phyloP scores from a whole-genome alignment of 2,329 filamentous ascomycete genomes.

The Diplocarpon rosae region DNA sequence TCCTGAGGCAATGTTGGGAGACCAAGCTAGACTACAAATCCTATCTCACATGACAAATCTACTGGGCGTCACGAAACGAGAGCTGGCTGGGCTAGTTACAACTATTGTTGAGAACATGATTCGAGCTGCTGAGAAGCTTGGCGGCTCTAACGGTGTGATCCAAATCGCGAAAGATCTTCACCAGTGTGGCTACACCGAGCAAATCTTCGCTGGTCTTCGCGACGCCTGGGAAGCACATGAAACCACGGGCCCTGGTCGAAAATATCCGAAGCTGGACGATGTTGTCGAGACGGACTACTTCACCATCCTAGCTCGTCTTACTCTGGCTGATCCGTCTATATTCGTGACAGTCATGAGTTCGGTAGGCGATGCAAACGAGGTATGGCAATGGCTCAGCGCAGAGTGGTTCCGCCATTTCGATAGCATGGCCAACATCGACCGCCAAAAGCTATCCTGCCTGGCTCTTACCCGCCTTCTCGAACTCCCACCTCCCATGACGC shows the following conservation, averaged over 20 bases:
- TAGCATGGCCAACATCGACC: slow-evolving; percentile 51
- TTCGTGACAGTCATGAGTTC: slow-evolving; percentile 49
- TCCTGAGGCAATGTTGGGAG: slow-evolving; percentile 52
- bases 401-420: slow-evolving; percentile 63
- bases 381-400: slow-evolving; percentile 47
- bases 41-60: slow-evolving; percentile 38
- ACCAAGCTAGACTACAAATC: slow-evolving; percentile 40
- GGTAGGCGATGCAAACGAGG: slow-evolving; percentile 32
- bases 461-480: slow-evolving; percentile 63
- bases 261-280: slow-evolving; percentile 56
- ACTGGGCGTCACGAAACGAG: slow-evolving; percentile 43
- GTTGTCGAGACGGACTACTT: slow-evolving; percentile 80
- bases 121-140: slow-evolving; percentile 48
- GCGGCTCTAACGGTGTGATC: slow-evolving; percentile 48
- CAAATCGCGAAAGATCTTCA: slow-evolving; percentile 57
- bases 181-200: slow-evolving; percentile 48
- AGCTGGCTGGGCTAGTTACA: slow-evolving; percentile 46
- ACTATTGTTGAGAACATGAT: slow-evolving; percentile 56
- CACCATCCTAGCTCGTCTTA: slow-evolving; percentile 67
- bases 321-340: slow-evolving; percentile 59
- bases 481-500: slow-evolving; percentile 39
- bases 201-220: slow-evolving; percentile 54
- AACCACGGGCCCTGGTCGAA: slow-evolving; percentile 69
- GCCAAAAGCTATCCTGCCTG: slow-evolving; percentile 62
- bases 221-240: slow-evolving; percentile 65